These are phyloP conservation scores for Umbelopsis sp. DNA, from an alignment of 192 early-diverging fungal species.

Conservation along the genomic window DNA sequence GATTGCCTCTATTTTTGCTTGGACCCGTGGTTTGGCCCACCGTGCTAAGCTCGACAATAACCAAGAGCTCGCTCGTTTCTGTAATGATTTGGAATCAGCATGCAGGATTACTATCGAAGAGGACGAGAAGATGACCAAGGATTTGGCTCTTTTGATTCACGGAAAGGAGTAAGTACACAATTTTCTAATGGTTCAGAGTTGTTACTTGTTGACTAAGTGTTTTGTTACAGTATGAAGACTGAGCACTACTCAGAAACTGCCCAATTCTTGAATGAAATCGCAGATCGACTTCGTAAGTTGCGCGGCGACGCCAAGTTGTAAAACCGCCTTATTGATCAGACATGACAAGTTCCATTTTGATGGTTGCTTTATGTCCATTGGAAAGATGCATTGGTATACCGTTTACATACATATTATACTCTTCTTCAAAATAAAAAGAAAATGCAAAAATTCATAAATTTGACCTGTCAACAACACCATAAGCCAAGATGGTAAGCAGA, in stretches of 20 bases:
- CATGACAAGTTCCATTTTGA: not conserved
- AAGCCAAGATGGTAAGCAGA: no score
- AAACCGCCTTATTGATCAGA: not conserved
- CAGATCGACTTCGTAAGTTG: constrained; percentile 53
- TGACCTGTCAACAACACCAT: no score
- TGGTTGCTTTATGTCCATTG: no score
- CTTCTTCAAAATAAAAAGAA: no score
- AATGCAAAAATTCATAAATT: no score
- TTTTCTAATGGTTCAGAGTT: not conserved
- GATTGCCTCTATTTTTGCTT: constrained; percentile 96
- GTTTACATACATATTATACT: no score
- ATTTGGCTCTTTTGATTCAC: constrained; percentile 93
- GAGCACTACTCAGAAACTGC: constrained; percentile 87
- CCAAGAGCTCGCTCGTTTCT: constrained; percentile 72
- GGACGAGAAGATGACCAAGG: constrained; percentile 95
- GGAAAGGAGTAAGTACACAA: constrained; percentile 63
- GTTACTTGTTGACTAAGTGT: not conserved
- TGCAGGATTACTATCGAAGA: constrained; percentile 88
- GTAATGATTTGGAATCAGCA: constrained; percentile 79
- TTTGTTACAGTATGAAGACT: constrained; percentile 54
- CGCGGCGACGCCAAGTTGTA: constrained; percentile 16
- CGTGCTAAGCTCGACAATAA: constrained; percentile 93
- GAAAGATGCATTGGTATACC: no score
- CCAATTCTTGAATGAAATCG: constrained; percentile 87
- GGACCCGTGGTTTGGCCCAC: constrained; percentile 92